Conservation (phyloP, 345 rosid genomes). For the Hibiscus syriacus region DNA sequence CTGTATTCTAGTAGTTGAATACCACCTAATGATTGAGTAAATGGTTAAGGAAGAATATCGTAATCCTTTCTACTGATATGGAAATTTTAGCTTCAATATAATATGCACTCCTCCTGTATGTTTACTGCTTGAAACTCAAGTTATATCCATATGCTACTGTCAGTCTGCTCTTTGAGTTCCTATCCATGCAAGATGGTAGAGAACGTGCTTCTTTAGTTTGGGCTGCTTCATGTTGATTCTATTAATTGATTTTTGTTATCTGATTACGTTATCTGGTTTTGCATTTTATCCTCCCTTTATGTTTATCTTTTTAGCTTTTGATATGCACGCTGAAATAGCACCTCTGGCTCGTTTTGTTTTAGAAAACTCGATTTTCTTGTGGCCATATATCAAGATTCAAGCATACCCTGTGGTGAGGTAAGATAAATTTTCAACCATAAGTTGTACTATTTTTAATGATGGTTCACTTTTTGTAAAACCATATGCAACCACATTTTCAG, state of each 20-base stretch:
- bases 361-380: slow-evolving; percentile 5
- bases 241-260: background rate
- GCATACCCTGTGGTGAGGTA: slow-evolving; percentile 10
- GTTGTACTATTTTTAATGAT: slow-evolving; percentile 18
- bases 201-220: background rate
- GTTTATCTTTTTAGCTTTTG: background rate
- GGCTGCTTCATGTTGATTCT: background rate
- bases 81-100: background rate
- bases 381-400: slow-evolving; percentile 3
- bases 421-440: background rate
- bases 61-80: background rate
- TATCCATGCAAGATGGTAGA: background rate
- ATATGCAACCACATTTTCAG: slow-evolving; percentile 3
- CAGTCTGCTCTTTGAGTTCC: background rate
- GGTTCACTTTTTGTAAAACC: slow-evolving; percentile 20
- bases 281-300: background rate
- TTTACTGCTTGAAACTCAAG: background rate
- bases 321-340: slow-evolving; percentile 17
- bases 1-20: background rate
- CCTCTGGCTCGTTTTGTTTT: background rate
- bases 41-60: background rate
- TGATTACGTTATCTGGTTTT: background rate
- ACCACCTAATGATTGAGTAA: background rate
- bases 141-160: background rate
- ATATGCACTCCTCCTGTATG: background rate